Conservation (phyloP, 1,139 yeast species). For the Saccharomyces pastorianus region DNA sequence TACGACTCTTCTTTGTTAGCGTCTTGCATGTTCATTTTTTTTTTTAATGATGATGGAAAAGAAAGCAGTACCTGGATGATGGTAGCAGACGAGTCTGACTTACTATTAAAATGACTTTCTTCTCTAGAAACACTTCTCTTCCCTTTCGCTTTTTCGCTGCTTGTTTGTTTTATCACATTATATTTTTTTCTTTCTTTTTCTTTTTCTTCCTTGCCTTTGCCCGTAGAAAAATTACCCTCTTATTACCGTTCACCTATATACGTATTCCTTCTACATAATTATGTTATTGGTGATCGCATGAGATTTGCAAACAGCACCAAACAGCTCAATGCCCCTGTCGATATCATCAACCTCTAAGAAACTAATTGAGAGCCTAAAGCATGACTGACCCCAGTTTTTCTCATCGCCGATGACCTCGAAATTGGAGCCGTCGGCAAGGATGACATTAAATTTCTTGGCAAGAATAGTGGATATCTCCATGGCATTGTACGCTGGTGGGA, state of each 20-base stretch:
- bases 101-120: background rate
- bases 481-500: constrained; percentile 47
- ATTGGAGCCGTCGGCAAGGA: constrained; percentile 63
- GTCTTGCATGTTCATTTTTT: constrained; percentile 11
- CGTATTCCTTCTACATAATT: background rate
- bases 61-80: background rate
- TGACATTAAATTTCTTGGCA: constrained; percentile 40
- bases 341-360: constrained; percentile 46
- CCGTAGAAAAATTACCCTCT: background rate
- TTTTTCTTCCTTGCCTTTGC: background rate
- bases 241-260: background rate
- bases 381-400: constrained; percentile 48
- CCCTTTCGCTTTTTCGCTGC: background rate
- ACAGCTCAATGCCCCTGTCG: constrained; percentile 48
- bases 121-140: background rate
- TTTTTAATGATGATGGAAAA: background rate
- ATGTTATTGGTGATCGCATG: constrained; percentile 10
- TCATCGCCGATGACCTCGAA: constrained; percentile 67
- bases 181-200: background rate
- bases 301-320: constrained; percentile 49
- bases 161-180: background rate
- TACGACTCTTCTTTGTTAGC: constrained; percentile 26
- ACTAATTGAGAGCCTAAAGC: constrained; percentile 59
- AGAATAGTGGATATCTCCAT: constrained; percentile 39
- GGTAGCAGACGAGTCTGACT: background rate